Evolutionary conservation across 1,139 yeast species (phyloP).

Genomic region (Nakaseomyces nivariensis): DNA sequence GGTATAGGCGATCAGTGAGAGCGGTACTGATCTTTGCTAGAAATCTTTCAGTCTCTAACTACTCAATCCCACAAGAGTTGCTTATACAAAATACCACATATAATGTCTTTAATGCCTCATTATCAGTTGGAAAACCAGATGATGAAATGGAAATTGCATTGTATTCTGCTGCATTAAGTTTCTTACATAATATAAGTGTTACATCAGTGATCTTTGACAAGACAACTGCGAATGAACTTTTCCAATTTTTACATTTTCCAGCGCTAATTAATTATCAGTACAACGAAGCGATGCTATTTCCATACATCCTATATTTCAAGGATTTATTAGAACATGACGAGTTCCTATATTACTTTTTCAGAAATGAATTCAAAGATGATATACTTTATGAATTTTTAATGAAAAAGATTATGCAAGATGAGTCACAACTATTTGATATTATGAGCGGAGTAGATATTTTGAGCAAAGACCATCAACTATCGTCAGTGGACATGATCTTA

Average conservation of each 20-base stretch:
- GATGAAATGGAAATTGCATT: constrained; percentile 13
- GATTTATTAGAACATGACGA: constrained; percentile 21
- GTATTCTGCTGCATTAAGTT: constrained; percentile 8
- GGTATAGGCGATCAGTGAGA: constrained; percentile 21
- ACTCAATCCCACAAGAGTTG: constrained; percentile 19
- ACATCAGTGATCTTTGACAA: constrained; percentile 13
- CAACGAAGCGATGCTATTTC: constrained; percentile 10
- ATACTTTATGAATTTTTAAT: constrained; percentile 17
- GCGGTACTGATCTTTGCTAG: constrained; percentile 32
- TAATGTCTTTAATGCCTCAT: constrained; percentile 17
- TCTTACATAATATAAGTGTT: constrained; percentile 21
- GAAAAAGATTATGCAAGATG: constrained; percentile 10
- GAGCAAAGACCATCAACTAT: not conserved
- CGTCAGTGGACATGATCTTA: constrained; percentile 16
- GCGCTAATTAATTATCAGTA: not conserved
- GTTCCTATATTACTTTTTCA: constrained; percentile 22
- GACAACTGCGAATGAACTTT: constrained; percentile 9
- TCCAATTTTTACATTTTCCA: constrained; percentile 19
- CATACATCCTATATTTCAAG: constrained; percentile 16
- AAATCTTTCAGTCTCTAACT: constrained; percentile 30
- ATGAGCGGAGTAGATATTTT: constrained; percentile 2
- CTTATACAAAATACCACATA: constrained; percentile 11
- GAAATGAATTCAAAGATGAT: constrained; percentile 10
- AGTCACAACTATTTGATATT: constrained; percentile 11
- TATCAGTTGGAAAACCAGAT: constrained; percentile 1